These are phyloP conservation scores for Cyclotella cryptica DNA, from an alignment of 108 stramenopile genomes.

Conservation along the genomic window DNA sequence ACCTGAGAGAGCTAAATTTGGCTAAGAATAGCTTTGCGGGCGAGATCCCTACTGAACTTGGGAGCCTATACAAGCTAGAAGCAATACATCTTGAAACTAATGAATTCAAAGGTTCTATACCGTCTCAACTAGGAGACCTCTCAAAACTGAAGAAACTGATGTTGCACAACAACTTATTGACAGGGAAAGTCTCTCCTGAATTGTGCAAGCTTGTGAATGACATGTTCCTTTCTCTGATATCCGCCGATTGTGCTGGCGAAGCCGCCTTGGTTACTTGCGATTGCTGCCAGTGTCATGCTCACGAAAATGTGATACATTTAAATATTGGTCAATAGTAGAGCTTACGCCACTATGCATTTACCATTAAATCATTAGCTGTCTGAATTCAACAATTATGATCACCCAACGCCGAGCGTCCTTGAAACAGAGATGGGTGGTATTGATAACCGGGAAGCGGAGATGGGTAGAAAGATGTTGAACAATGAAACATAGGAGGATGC, in stretches of 20 bases:
- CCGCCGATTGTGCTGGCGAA: slow-evolving; percentile 52
- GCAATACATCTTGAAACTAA: slow-evolving; percentile 53
- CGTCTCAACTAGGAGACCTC: slow-evolving; percentile 45
- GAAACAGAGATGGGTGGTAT: too few species aligned
- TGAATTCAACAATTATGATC: too few species aligned
- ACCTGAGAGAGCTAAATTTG: slow-evolving; percentile 48
- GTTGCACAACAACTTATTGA: slow-evolving; percentile 47
- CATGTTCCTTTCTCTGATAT: slow-evolving; percentile 36
- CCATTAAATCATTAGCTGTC: too few species aligned
- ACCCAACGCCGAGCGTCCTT: too few species aligned
- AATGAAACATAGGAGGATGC: too few species aligned
- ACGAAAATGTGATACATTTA: slow-evolving; percentile 33
- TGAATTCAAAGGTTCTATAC: slow-evolving; percentile 39
- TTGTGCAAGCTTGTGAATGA: slow-evolving; percentile 45
- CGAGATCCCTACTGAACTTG: slow-evolving; percentile 66
- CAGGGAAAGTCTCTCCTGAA: slow-evolving; percentile 26
- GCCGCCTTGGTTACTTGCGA: slow-evolving; percentile 32
- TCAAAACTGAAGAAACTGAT: slow-evolving; percentile 40
- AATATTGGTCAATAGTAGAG: not conserved
- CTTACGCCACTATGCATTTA: not conserved
- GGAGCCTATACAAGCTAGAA: slow-evolving; percentile 55
- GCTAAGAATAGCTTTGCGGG: slow-evolving; percentile 59
- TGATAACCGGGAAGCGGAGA: too few species aligned
- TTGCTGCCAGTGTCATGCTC: slow-evolving; percentile 50
- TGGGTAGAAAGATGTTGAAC: too few species aligned